A percentile compares a stretch with the other conserved stretches of the same genome.
Evolutionary conservation across 78 protist species (phyloP).

Genomic region (Guillardia theta): DNA sequence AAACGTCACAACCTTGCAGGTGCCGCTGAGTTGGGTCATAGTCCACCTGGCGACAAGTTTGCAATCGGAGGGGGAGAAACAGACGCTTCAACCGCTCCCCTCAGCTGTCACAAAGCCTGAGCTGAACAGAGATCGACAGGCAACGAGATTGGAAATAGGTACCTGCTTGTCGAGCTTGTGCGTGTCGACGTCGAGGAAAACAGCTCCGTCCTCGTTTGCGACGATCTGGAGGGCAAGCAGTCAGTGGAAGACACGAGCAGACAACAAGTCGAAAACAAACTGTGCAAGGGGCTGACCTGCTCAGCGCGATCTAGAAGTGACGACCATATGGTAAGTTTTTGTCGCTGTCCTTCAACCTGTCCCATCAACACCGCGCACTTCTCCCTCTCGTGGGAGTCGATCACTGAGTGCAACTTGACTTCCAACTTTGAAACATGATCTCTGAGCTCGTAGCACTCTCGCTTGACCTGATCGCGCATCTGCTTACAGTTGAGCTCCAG

Average conservation of each 20-base stretch:
- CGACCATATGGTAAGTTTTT: neutral
- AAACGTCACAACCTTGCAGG: neutral
- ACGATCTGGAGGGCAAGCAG: neutral
- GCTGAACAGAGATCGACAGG: no score
- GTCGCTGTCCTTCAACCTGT: neutral
- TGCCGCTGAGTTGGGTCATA: neutral
- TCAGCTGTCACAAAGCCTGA: no score
- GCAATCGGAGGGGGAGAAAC: no score
- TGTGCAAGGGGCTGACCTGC: neutral
- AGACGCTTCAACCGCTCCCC: no score
- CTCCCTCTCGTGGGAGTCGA: neutral
- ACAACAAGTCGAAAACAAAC: neutral
- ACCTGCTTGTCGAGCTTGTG: neutral
- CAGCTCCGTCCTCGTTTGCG: neutral
- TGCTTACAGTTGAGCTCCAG: neutral
- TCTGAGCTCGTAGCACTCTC: neutral
- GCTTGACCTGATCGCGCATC: neutral
- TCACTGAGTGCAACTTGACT: neutral
- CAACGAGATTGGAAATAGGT: neutral
- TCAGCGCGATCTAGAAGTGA: neutral
- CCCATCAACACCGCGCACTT: slow-evolving; percentile 6
- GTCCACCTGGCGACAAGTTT: no score
- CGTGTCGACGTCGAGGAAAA: neutral
- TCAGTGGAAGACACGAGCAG: neutral
- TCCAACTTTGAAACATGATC: neutral